Percentiles rank a stretch among this genome's conserved stretches.
Conservation (phyloP, 2,329 filamentous ascomycete genomes). For the Ophiosphaerella korrae region DNA sequence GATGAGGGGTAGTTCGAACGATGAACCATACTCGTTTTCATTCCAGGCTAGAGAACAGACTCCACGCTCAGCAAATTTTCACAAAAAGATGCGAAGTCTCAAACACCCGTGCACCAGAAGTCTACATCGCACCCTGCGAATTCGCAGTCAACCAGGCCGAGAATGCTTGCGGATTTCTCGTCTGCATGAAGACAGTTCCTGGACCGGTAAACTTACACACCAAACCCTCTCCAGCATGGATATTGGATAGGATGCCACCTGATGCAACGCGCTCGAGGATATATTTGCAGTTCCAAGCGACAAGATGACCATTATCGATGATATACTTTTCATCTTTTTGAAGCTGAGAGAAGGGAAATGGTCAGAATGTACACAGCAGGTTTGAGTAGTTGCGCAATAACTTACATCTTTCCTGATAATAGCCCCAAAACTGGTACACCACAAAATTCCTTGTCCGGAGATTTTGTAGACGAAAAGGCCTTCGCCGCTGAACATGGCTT, state of each 20-base stretch:
- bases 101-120: no score
- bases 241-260: conserved; percentile 87
- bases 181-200: conserved; percentile 91
- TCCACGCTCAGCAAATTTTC: no score
- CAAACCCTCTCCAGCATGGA: conserved; percentile 82
- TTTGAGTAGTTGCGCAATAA: conserved; percentile 18
- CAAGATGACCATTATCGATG: conserved; percentile 89
- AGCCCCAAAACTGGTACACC: conserved; percentile 91
- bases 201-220: conserved; percentile 93
- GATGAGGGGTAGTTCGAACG: no score
- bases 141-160: conserved; percentile 54
- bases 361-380: background rate
- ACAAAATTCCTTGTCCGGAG: conserved; percentile 77
- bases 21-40: no score
- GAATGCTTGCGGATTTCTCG: conserved; percentile 76
- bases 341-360: conserved; percentile 44
- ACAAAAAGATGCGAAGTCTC: no score
- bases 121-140: conserved; percentile 8
- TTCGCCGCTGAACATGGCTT: conserved; percentile 93
- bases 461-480: conserved; percentile 91
- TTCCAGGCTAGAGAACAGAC: no score
- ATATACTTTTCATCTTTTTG: conserved; percentile 81
- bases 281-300: conserved; percentile 97
- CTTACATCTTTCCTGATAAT: conserved; percentile 92
- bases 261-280: conserved; percentile 86